Conservation (phyloP, 768 basidiomycete species). For the Mycena olivaceomarginata region DNA sequence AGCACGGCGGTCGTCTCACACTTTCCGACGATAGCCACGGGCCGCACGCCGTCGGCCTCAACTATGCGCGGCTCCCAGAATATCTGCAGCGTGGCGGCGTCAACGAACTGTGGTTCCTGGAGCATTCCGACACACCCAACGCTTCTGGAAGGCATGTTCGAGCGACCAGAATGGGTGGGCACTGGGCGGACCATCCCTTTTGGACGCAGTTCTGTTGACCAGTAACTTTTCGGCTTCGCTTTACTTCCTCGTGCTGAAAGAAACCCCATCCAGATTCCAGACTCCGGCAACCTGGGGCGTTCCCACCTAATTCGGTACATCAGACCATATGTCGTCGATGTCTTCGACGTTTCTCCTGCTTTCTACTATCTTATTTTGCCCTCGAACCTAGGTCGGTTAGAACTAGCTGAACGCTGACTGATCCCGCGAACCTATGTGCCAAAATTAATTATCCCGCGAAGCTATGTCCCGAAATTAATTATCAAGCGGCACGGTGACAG, state of each 20-base stretch:
- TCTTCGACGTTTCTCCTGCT: not conserved
- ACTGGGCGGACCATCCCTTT: conserved; percentile 78
- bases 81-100: conserved; percentile 82
- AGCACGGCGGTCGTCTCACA: conserved; percentile 82
- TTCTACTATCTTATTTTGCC: not conserved
- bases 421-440: too few relatives aligned
- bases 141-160: conserved; percentile 65
- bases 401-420: not conserved
- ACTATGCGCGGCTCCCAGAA: conserved; percentile 79
- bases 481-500: not conserved
- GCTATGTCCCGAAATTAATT: not conserved
- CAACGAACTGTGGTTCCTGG: conserved; percentile 79
- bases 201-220: conserved; percentile 63
- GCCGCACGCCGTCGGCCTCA: conserved; percentile 89
- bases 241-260: conserved; percentile 16
- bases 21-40: conserved; percentile 99
- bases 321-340: conserved; percentile 16
- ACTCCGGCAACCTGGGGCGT: not conserved
- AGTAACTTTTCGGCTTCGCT: not conserved
- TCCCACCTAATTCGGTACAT: conserved; percentile 25
- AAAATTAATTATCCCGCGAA: conserved; percentile 15
- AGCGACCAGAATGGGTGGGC: conserved; percentile 66
- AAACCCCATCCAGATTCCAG: not conserved
- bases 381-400: not conserved
- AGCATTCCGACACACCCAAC: conserved; percentile 62